Base-by-base conservation (phyloP, 495 filamentous ascomycete genomes). In the Jackrogersella minutella region DNA sequence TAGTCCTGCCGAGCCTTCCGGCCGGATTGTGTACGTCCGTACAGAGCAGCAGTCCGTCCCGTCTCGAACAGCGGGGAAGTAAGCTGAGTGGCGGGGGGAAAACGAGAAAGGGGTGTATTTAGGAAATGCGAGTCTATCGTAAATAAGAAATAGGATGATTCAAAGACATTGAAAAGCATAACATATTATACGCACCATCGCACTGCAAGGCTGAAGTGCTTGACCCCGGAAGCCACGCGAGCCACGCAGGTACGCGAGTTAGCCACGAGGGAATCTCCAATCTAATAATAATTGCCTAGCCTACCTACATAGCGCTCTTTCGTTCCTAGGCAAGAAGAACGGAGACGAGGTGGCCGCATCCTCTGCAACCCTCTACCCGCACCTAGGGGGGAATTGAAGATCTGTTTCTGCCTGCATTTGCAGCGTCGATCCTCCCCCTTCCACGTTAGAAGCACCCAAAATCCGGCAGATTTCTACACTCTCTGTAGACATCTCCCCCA, bases 221-320 rank as follows among this genome's bases (percentile, higher is more conserved):
- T 34, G n/a, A 40, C 55, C 60, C 54, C 54, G 13, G 54, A 6
- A 39, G 40, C 59, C 65, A 63, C 59, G 54, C 59, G 59, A 68
- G 65, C 59, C 24, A 68, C 49, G 65, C 59, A 63, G 59, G 53
- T 62, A 68, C 47, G 55, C 54, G 49, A 62, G 3, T 40, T 54
- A 54, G 53, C 65, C 65, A 62, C 53, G 65, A 68, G 65, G 58
- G 54, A 68, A 44, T 53, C 47, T 11, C 11, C 17, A 63, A 59
- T 68, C 41, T 63, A 62, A 58, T 67, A 21, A 62, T 58, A 50
- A 47, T 63, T 54, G 30, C 58, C 58, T n/a, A 55, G 13, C 40
- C 33, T 55, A 49, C 40, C 41, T 46, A 21, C 22, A 21, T 43
- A 5, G 40, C 13, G 17, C 41, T 46, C 26, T 22, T 28, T 51